Conservation (phyloP, 371 early-diverging fungal species). For the Mucor circinelloides region DNA sequence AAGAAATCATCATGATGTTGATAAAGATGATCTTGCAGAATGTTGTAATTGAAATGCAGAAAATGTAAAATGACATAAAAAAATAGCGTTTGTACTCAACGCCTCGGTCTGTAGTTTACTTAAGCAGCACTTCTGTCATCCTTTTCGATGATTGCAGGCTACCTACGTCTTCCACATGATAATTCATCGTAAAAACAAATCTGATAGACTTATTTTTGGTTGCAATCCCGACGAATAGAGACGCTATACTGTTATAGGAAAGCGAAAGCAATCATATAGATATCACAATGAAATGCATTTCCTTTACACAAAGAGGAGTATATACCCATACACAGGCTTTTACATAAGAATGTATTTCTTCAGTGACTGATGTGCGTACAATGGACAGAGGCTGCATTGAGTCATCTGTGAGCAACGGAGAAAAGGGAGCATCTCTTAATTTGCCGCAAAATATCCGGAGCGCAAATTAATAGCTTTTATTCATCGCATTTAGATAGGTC, state of each 20-base stretch:
- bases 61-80: neutral
- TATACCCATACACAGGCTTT: neutral
- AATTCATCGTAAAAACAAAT: neutral
- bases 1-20: neutral
- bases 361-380: neutral
- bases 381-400: neutral
- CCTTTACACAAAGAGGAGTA: neutral
- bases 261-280: neutral
- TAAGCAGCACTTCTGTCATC: no score
- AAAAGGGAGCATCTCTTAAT: neutral
- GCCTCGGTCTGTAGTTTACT: no score
- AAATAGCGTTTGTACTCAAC: no score
- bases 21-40: no score
- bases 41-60: neutral
- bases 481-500: conserved; percentile 6
- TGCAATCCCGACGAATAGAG: neutral
- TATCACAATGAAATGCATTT: neutral
- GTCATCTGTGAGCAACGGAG: neutral
- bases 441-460: conserved; percentile 1
- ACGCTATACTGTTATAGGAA: neutral
- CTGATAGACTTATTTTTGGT: neutral
- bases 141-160: neutral
- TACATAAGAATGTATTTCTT: no score
- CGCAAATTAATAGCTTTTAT: neutral
- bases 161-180: neutral